Conservation (phyloP, 129 eudicot genomes). For the Ambrosia trifida region DNA sequence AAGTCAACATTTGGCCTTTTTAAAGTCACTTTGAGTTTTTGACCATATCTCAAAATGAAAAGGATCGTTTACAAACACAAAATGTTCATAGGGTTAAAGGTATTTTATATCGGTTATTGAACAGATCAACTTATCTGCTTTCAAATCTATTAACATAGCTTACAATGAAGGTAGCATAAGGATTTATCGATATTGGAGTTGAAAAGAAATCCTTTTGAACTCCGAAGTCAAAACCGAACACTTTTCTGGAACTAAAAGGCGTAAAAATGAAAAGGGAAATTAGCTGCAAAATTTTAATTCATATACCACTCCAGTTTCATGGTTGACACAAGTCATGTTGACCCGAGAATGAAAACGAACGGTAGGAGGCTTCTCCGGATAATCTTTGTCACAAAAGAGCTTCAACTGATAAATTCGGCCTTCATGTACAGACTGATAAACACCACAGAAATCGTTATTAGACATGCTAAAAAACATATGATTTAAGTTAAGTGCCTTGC, state of each 20-base stretch:
- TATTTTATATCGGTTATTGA: not conserved
- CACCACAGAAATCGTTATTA: not conserved
- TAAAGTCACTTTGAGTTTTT: not conserved
- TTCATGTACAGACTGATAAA: conserved; percentile 84
- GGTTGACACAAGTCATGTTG: conserved; percentile 87
- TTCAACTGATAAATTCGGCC: conserved; percentile 94
- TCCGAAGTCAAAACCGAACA: not conserved
- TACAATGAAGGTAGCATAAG: not conserved
- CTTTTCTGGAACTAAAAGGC: not conserved
- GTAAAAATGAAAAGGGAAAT: not conserved
- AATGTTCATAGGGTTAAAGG: not conserved
- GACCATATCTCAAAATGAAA: not conserved
- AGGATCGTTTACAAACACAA: not conserved
- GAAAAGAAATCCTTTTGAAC: not conserved
- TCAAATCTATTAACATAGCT: not conserved
- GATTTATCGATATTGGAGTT: not conserved
- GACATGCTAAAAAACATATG: not conserved
- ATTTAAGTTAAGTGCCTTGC: not conserved
- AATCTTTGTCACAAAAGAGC: conserved; percentile 93
- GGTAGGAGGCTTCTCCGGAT: conserved; percentile 89
- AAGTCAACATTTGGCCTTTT: not conserved
- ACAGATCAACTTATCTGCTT: not conserved
- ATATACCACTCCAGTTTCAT: conserved; percentile 82
- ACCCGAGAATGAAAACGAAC: conserved; percentile 83
- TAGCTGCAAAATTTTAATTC: conserved; percentile 7